Evolutionary conservation across 768 basidiomycete species (phyloP).

Genomic region (Hygrophoropsis aurantiaca): DNA sequence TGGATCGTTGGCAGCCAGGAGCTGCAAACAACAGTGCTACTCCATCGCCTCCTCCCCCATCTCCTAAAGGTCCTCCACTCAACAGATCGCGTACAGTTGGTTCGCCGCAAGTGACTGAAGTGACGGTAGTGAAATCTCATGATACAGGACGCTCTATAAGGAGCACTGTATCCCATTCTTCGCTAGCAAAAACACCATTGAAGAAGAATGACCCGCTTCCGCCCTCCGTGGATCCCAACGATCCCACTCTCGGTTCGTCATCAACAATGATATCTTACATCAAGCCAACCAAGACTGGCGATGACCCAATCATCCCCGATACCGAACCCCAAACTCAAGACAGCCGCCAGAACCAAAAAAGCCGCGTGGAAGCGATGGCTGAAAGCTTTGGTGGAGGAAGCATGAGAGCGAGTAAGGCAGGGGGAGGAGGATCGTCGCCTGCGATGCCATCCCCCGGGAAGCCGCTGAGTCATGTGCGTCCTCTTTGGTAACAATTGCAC

Average conservation of each 20-base stretch:
- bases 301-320: constrained; percentile 33
- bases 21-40: constrained; percentile 23
- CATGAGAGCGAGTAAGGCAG: constrained; percentile 18
- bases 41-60: constrained; percentile 37
- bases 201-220: constrained; percentile 21
- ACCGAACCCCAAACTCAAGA: too few species aligned
- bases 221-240: constrained; percentile 17
- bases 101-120: constrained; percentile 16
- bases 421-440: constrained; percentile 14
- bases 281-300: constrained; percentile 47
- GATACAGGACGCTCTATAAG: constrained; percentile 35
- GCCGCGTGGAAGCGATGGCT: constrained; percentile 32
- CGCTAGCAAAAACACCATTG: constrained; percentile 28
- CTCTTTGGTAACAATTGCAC: constrained; percentile 59
- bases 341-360: constrained; percentile 43
- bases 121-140: constrained; percentile 25
- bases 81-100: constrained; percentile 41
- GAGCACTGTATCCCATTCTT: constrained; percentile 42
- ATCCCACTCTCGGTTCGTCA: constrained; percentile 63
- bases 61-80: constrained; percentile 40
- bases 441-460: constrained; percentile 51
- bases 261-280: constrained; percentile 74
- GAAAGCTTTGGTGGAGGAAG: constrained; percentile 49
- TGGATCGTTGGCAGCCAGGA: constrained; percentile 69
- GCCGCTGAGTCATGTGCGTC: constrained; percentile 86